Percentiles rank a stretch among this genome's conserved stretches.
Conservation (phyloP, 257 asterid species). For the Galeopsis tetrahit region DNA sequence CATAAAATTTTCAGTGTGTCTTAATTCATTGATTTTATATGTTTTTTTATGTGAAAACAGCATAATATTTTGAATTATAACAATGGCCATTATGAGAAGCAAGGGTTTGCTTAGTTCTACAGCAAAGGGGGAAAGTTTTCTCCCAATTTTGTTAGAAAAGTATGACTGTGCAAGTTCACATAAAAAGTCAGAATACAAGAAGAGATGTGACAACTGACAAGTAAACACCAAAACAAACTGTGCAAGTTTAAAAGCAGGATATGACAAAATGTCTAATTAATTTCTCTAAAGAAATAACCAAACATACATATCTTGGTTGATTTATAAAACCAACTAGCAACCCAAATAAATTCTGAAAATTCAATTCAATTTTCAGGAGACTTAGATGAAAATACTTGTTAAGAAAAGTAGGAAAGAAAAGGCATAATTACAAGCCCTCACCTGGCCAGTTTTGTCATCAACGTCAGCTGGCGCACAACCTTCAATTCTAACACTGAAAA, state of each 20-base stretch:
- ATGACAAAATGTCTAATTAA: not conserved
- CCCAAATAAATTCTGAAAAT: not conserved
- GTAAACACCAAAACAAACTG: not conserved
- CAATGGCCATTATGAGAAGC: not conserved
- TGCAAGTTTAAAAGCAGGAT: not conserved
- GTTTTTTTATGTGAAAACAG: not conserved
- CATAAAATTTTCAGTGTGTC: not conserved
- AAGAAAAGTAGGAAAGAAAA: conserved; percentile 10
- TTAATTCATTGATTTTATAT: not conserved
- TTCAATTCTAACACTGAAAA: conserved; percentile 39
- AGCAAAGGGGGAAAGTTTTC: not conserved
- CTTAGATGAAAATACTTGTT: not conserved
- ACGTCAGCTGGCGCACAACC: conserved; percentile 34
- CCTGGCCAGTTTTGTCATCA: conserved; percentile 55
- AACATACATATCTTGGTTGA: not conserved
- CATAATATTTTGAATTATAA: not conserved
- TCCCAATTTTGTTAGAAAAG: not conserved
- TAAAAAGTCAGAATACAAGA: not conserved
- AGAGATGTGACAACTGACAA: not conserved
- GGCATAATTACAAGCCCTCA: conserved; percentile 33
- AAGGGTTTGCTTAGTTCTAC: not conserved
- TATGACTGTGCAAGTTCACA: not conserved
- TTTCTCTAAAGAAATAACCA: conserved; percentile 3
- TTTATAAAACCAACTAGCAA: not conserved
- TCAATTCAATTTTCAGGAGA: conserved; percentile 1